These are phyloP conservation scores for Emmonsiellopsis sp. DNA, from an alignment of 2,329 filamentous ascomycete genomes.

Conservation along the genomic window DNA sequence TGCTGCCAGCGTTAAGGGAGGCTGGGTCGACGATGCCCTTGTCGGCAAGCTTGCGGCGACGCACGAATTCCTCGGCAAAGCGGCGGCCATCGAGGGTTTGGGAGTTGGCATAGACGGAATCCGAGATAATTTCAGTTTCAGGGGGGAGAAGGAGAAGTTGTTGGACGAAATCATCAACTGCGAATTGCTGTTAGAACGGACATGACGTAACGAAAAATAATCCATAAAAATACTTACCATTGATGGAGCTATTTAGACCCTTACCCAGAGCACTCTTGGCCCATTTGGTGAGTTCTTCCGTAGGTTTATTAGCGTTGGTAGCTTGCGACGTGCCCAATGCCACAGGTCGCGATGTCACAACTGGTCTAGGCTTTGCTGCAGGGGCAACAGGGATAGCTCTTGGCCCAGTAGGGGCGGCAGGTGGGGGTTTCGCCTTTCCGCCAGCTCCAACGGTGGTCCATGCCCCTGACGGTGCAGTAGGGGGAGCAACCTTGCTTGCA, in stretches of 20 bases:
- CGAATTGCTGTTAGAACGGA: conserved; percentile 20
- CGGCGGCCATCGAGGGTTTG: conserved; percentile 86
- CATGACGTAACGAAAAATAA: neutral
- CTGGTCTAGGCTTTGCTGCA: conserved; percentile 43
- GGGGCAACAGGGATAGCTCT: conserved; percentile 40
- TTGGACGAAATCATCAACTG: conserved; percentile 72
- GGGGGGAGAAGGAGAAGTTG: conserved; percentile 65
- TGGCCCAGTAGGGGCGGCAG: conserved; percentile 34
- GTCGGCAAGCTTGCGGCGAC: conserved; percentile 85
- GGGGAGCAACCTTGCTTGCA: conserved; percentile 60
- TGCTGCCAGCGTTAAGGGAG: conserved; percentile 42
- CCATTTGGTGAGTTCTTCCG: conserved; percentile 94
- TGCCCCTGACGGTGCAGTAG: conserved; percentile 45
- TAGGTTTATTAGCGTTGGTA: conserved; percentile 50
- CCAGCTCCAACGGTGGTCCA: conserved; percentile 95
- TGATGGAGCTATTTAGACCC: conserved; percentile 59
- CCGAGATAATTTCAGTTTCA: conserved; percentile 73
- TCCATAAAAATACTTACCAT: conserved; percentile 42
- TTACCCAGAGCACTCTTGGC: conserved; percentile 67
- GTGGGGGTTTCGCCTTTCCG: conserved; percentile 75
- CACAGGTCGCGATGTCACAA: conserved; percentile 38
- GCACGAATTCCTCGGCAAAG: conserved; percentile 89
- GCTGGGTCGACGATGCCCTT: conserved; percentile 71
- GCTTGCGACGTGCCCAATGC: conserved; percentile 35
- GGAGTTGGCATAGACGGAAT: conserved; percentile 78